A percentile compares a stretch with the other conserved stretches of the same genome.
These are phyloP conservation scores for Exsudoporus floridanus DNA, from an alignment of 1,284 basidiomycete species.

Conservation along the genomic window DNA sequence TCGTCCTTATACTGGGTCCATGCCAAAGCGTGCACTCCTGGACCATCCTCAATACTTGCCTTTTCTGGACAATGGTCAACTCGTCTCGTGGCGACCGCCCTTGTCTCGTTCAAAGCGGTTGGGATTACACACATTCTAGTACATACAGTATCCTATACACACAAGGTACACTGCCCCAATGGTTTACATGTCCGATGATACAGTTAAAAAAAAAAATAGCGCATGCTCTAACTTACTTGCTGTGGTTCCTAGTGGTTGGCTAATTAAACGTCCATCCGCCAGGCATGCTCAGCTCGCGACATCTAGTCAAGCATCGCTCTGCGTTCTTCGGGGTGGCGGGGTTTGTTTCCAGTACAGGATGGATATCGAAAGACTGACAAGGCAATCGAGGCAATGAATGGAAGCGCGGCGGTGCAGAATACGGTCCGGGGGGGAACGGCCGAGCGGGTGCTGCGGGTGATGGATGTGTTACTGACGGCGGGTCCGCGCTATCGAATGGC, in stretches of 20 bases:
- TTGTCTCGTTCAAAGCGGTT: slow-evolving; percentile 15
- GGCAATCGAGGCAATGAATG: slow-evolving; percentile 33
- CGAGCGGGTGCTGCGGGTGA: slow-evolving; percentile 2
- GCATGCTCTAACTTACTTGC: background rate
- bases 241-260: background rate
- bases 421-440: slow-evolving; percentile 15
- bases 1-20: slow-evolving; percentile 32
- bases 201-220: slow-evolving; percentile 13
- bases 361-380: slow-evolving; percentile 19
- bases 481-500: slow-evolving; percentile 27
- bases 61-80: slow-evolving; percentile 34
- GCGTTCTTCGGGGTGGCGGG: slow-evolving; percentile 1
- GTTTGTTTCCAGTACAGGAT: slow-evolving; percentile 16
- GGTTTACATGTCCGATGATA: slow-evolving; percentile 25
- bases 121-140: slow-evolving; percentile 15
- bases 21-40: slow-evolving; percentile 29
- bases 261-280: slow-evolving; percentile 36
- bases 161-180: slow-evolving; percentile 10
- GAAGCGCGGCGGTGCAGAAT: slow-evolving; percentile 15
- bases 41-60: slow-evolving; percentile 35
- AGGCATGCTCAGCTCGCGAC: slow-evolving; percentile 37
- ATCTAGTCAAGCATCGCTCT: slow-evolving; percentile 13
- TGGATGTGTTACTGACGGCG: slow-evolving; percentile 4
- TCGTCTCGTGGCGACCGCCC: slow-evolving; percentile 20
- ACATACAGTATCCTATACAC: slow-evolving; percentile 20